Evolutionary conservation across 805 yeast species (phyloP).

Genomic region (Saccharomyces cerevisiae): DNA sequence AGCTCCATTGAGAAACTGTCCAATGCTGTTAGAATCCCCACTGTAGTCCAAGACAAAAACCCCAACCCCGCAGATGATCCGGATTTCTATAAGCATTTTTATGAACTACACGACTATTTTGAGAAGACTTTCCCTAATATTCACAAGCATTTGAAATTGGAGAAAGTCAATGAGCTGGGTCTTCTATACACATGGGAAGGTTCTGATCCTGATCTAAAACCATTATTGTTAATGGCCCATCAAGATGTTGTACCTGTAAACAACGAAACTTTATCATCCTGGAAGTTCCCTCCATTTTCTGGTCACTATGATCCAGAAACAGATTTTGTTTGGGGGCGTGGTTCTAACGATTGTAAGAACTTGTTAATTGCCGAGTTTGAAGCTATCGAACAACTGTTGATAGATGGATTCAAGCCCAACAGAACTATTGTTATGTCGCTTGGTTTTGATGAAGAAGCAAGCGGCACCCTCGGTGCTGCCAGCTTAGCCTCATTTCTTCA

Average conservation of each 20-base stretch:
- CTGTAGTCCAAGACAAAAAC: conserved; percentile 52
- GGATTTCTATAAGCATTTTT: conserved; percentile 41
- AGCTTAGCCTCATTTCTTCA: conserved; percentile 38
- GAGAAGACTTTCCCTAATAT: conserved; percentile 49
- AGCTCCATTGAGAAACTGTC: conserved; percentile 38
- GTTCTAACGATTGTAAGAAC: conserved; percentile 69
- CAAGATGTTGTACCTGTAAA: conserved; percentile 81
- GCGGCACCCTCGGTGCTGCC: conserved; percentile 56
- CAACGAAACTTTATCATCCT: conserved; percentile 44
- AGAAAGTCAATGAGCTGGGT: conserved; percentile 55
- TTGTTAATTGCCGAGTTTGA: conserved; percentile 58
- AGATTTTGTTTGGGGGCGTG: conserved; percentile 63
- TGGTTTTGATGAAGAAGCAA: conserved; percentile 76
- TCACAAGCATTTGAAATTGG: conserved; percentile 39
- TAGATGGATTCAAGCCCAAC: conserved; percentile 44
- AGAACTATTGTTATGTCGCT: conserved; percentile 58
- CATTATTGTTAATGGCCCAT: conserved; percentile 67
- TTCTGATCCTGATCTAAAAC: conserved; percentile 42
- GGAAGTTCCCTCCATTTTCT: conserved; percentile 62
- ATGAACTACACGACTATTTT: conserved; percentile 45
- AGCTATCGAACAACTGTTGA: conserved; percentile 49
- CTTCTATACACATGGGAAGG: conserved; percentile 63
- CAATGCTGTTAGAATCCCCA: conserved; percentile 57
- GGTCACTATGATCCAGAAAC: conserved; percentile 57
- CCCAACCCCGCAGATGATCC: conserved; percentile 28